Conservation (phyloP, 2,329 filamentous ascomycete species). For the Fusarium phyllophilum region DNA sequence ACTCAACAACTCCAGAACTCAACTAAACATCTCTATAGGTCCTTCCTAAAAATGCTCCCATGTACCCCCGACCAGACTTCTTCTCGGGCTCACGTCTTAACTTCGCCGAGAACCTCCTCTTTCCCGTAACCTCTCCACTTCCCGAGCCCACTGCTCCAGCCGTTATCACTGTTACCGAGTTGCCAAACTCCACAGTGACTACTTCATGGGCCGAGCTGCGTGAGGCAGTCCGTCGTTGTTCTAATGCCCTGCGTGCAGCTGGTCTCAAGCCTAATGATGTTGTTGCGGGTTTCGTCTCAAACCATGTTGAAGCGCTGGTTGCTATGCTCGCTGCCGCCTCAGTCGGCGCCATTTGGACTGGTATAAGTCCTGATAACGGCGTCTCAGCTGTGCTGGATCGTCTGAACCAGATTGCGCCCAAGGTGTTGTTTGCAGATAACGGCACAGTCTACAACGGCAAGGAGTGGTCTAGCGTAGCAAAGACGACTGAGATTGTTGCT, state of each 20-base stretch:
- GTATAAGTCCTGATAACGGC: constrained; percentile 91
- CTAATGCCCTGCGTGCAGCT: constrained; percentile 73
- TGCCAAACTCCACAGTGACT: constrained; percentile 64
- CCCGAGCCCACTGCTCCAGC: constrained; percentile 70
- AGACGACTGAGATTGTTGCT: constrained; percentile 80
- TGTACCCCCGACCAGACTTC: constrained; percentile 90
- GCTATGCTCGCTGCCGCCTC: constrained; percentile 87
- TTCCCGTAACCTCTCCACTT: constrained; percentile 62
- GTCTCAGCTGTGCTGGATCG: constrained; percentile 91
- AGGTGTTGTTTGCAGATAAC: constrained; percentile 86
- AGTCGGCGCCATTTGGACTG: constrained; percentile 91
- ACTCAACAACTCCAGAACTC: not conserved
- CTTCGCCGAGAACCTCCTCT: constrained; percentile 95
- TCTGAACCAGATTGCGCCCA: constrained; percentile 84
- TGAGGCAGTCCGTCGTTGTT: constrained; percentile 78
- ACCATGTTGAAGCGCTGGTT: constrained; percentile 87
- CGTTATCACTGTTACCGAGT: constrained; percentile 84
- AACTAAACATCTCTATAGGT: constrained; percentile 61
- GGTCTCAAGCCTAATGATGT: constrained; percentile 68
- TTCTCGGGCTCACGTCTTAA: constrained; percentile 84
- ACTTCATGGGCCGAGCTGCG: constrained; percentile 83
- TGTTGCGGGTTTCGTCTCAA: constrained; percentile 83
- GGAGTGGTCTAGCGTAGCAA: constrained; percentile 80
- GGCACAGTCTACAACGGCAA: constrained; percentile 92
- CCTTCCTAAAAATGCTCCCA: constrained; percentile 70